Percentiles rank a stretch among this genome's conserved stretches.
These are phyloP conservation scores for Leccinum variabile DNA, from an alignment of 1,284 basidiomycete species.

Conservation along the genomic window DNA sequence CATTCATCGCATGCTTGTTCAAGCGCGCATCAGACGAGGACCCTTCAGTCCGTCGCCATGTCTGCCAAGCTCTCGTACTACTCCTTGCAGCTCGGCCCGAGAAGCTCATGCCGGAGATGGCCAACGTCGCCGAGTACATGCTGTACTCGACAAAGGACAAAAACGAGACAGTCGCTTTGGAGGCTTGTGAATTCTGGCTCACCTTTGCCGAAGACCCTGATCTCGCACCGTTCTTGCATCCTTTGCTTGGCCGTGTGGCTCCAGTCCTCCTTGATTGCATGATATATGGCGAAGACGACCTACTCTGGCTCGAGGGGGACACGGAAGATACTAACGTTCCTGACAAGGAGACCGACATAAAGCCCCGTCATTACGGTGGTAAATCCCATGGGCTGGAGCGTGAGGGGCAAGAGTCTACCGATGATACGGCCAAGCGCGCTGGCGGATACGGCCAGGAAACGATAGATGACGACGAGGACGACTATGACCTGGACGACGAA, in stretches of 20 bases:
- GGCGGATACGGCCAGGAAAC: slow-evolving; percentile 73
- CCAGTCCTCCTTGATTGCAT: slow-evolving; percentile 96
- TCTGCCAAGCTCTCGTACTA: slow-evolving; percentile 94
- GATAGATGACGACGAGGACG: slow-evolving; percentile 74
- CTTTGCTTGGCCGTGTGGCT: slow-evolving; percentile 84
- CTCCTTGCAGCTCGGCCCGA: slow-evolving; percentile 92
- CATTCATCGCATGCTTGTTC: slow-evolving; percentile 92
- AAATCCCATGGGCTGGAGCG: slow-evolving; percentile 85
- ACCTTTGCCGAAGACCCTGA: slow-evolving; percentile 96
- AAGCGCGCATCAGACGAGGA: slow-evolving; percentile 92
- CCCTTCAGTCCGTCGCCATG: slow-evolving; percentile 89
- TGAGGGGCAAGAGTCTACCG: slow-evolving; percentile 52
- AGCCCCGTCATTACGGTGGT: slow-evolving; percentile 87
- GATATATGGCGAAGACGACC: slow-evolving; percentile 95
- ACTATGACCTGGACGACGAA: slow-evolving; percentile 84
- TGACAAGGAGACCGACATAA: slow-evolving; percentile 94
- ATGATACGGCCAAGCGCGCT: slow-evolving; percentile 47
- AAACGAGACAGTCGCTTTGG: slow-evolving; percentile 91
- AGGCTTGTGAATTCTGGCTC: slow-evolving; percentile 99
- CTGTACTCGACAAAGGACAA: slow-evolving; percentile 97
- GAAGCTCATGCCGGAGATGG: slow-evolving; percentile 95
- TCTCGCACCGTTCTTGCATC: slow-evolving; percentile 81
- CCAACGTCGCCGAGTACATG: slow-evolving; percentile 98
- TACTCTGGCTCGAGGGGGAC: slow-evolving; percentile 95
- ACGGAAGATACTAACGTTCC: slow-evolving; percentile 88